These are phyloP conservation scores for Ceratobasidium sp. DNA, from an alignment of 1,284 basidiomycete species.

Conservation along the genomic window DNA sequence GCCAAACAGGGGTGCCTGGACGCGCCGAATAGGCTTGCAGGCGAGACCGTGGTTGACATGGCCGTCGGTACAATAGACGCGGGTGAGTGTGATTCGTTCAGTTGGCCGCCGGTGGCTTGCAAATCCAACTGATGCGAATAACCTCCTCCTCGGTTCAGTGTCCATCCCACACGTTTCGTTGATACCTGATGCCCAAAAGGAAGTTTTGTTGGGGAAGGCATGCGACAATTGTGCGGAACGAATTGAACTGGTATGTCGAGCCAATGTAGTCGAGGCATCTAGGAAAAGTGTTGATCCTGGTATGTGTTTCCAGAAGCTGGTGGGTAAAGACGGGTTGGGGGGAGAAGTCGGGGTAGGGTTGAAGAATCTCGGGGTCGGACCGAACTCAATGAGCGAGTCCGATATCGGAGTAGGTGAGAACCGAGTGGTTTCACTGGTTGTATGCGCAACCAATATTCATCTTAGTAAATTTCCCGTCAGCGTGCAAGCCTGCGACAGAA, in stretches of 20 bases:
- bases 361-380: background rate
- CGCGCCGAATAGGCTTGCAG: constrained; percentile 3
- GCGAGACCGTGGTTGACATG: background rate
- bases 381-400: background rate
- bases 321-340: too few species aligned
- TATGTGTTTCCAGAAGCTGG: constrained; percentile 9
- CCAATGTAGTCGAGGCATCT: background rate
- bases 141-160: background rate
- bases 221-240: constrained; percentile 13
- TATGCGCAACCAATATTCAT: constrained; percentile 12
- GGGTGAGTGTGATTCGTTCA: constrained; percentile 20
- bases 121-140: constrained; percentile 24
- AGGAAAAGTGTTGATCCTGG: background rate
- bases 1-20: constrained; percentile 18
- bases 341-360: background rate
- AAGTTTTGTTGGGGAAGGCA: background rate
- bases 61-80: background rate
- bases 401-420: constrained; percentile 30
- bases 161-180: background rate
- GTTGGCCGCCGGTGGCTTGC: constrained; percentile 6
- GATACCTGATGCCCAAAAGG: background rate
- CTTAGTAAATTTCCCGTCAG: background rate
- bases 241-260: constrained; percentile 12
- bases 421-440: background rate
- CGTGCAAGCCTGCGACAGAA: background rate